Evolutionary conservation across 1,139 yeast species (phyloP).

Genomic region (Geotrichum reessii): DNA sequence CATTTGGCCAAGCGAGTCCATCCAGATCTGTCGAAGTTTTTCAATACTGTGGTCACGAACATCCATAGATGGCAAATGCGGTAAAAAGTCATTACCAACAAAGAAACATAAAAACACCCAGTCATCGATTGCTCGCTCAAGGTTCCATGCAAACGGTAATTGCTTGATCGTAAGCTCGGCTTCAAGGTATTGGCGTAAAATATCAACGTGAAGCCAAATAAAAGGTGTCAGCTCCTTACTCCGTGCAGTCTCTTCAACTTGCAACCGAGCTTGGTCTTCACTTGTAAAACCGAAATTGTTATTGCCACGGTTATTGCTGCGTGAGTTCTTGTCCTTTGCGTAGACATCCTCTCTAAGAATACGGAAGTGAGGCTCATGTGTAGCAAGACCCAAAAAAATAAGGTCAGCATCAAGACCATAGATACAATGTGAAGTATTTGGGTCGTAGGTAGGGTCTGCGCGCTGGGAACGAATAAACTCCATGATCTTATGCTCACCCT

Average conservation of each 20-base stretch:
- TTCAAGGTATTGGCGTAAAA: conserved; percentile 80
- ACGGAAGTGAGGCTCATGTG: conserved; percentile 95
- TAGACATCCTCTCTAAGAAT: conserved; percentile 95
- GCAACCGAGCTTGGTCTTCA: conserved; percentile 36
- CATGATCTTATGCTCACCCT: conserved; percentile 98
- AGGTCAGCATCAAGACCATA: conserved; percentile 98
- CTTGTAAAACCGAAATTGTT: conserved; percentile 23
- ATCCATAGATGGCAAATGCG: conserved; percentile 90
- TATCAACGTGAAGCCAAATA: conserved; percentile 87
- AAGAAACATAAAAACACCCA: conserved; percentile 99
- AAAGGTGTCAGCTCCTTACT: conserved; percentile 75
- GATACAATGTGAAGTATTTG: conserved; percentile 89
- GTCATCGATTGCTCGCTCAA: conserved; percentile 95
- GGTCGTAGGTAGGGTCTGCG: conserved; percentile 66
- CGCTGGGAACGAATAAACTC: conserved; percentile 81
- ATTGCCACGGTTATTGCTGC: conserved; percentile 13
- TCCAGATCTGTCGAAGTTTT: conserved; percentile 76
- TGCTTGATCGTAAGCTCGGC: conserved; percentile 69
- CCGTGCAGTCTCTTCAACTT: conserved; percentile 50
- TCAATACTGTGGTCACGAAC: conserved; percentile 94
- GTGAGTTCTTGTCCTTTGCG: conserved; percentile 51
- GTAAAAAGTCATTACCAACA: conserved; percentile 97
- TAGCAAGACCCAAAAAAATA: conserved; percentile 91
- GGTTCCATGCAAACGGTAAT: conserved; percentile 68
- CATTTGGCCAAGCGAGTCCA: conserved; percentile 57